A percentile compares a stretch with the other conserved stretches of the same genome.
phyloP scores from a whole-genome alignment of 352 stramenopile species.

The Globisporangium acanthophoron region DNA sequence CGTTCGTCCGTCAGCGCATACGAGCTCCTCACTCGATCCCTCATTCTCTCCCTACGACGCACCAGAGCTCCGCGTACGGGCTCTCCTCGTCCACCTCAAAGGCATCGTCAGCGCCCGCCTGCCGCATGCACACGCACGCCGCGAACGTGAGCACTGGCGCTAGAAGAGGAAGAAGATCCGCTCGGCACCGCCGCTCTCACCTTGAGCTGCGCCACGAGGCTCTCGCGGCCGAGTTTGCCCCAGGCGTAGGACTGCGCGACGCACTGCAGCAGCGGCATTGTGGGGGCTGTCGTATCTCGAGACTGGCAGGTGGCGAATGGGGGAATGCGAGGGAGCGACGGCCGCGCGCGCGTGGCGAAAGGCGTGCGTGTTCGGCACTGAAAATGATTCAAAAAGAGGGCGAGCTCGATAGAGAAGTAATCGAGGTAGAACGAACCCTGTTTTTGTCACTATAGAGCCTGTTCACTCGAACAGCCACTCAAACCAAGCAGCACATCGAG shows the following conservation, averaged over 20 bases:
- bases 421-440: no score
- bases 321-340: background rate
- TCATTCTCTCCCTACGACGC: conserved; percentile 2
- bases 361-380: no score
- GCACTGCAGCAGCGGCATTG: conserved; percentile 78
- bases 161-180: background rate
- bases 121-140: background rate
- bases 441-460: no score
- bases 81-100: conserved; percentile 40
- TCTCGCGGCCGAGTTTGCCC: conserved; percentile 82
- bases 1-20: background rate
- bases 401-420: no score
- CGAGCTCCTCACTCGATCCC: background rate
- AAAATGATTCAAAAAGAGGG: no score
- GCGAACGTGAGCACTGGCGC: background rate
- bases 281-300: background rate
- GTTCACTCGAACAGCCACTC: background rate
- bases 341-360: no score
- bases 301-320: background rate
- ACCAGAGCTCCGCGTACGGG: conserved; percentile 89
- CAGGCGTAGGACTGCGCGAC: conserved; percentile 89
- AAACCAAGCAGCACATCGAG: background rate
- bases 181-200: conserved; percentile 18
- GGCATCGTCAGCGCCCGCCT: conserved; percentile 38
- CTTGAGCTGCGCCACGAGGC: conserved; percentile 86